Evolutionary conservation across 306 rosid genomes (phyloP).

Genomic region (apple (Malus domestica)): ASM211411v1 NC_041797.1:4156001-4156500

Average conservation of each 20-base stretch:
- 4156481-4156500: neutral
- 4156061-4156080: constrained; percentile 82
- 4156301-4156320: neutral
- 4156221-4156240: constrained; percentile 96
- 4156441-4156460: neutral
- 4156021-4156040: constrained; percentile 26
- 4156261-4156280: neutral
- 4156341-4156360: neutral
- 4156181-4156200: constrained; percentile 73
- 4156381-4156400: neutral
- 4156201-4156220: constrained; percentile 68
- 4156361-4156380: neutral
- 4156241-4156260: constrained; percentile 45
- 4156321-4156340: neutral
- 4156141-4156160: constrained; percentile 74
- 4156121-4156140: constrained; percentile 68
- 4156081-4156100: constrained; percentile 80
- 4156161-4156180: constrained; percentile 76
- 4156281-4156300: neutral
- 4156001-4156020: neutral
- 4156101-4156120: constrained; percentile 84
- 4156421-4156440: neutral
- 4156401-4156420: neutral
- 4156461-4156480: neutral
- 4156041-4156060: constrained; percentile 97